phyloP scores from a whole-genome alignment of 192 early-diverging fungal genomes.

The Coemansia sp. region DNA sequence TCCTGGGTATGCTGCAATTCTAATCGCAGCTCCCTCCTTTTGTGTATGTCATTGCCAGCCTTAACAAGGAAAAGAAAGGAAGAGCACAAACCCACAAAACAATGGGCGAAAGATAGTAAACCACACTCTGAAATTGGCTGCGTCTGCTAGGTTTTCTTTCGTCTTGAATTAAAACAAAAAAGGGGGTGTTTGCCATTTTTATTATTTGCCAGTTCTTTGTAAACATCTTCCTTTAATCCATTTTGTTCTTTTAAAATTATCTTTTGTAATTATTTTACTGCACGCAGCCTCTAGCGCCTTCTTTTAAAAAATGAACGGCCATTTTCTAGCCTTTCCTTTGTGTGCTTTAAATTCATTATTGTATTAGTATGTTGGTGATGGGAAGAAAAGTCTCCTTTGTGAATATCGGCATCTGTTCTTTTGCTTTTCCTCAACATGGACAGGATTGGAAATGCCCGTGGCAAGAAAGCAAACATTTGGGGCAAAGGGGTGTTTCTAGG shows the following conservation, averaged over 20 bases:
- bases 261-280: conserved; percentile 1
- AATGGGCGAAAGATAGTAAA: background rate
- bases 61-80: background rate
- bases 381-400: too few species aligned
- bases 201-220: background rate
- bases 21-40: background rate
- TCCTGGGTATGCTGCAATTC: background rate
- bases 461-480: too few species aligned
- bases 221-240: too few species aligned
- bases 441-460: too few species aligned
- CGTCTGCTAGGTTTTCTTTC: background rate
- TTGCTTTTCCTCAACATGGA: too few species aligned
- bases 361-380: too few species aligned
- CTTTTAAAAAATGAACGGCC: too few species aligned
- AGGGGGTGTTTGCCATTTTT: conserved; percentile 3
- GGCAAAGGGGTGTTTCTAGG: too few species aligned
- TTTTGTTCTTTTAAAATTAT: background rate
- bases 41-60: background rate
- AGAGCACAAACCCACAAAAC: background rate
- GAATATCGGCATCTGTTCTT: too few species aligned
- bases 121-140: background rate
- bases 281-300: too few species aligned
- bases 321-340: too few species aligned
- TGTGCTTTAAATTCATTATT: too few species aligned
- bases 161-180: background rate